Evolutionary conservation across 2,329 filamentous ascomycete genomes (phyloP).

Genomic region (Xylariaceae sp.): DNA sequence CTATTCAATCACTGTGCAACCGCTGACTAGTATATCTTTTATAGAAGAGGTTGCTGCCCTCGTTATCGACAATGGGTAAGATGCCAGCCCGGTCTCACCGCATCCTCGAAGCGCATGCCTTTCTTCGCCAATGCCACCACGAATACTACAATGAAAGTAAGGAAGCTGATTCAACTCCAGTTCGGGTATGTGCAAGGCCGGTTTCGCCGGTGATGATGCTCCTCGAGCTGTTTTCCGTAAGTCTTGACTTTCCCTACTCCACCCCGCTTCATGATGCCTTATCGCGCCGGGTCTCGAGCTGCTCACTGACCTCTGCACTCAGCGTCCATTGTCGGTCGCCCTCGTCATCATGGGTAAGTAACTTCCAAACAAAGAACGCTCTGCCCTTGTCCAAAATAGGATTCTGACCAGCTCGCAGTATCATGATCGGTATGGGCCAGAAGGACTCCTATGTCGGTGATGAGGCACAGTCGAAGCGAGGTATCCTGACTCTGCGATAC

Average conservation of each 20-base stretch:
- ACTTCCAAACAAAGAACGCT: background rate
- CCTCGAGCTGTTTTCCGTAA: constrained; percentile 99
- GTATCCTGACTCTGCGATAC: constrained; percentile 99
- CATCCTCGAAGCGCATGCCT: constrained; percentile 17
- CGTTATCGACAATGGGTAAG: constrained; percentile 99
- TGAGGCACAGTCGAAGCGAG: constrained; percentile 99
- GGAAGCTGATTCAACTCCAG: constrained; percentile 44
- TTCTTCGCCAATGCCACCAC: constrained; percentile 1
- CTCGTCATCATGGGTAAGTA: constrained; percentile 98
- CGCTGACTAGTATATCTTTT: constrained; percentile 41
- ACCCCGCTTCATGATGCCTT: constrained; percentile 31
- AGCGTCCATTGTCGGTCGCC: constrained; percentile 99
- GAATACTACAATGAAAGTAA: background rate
- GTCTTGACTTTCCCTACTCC: constrained; percentile 41
- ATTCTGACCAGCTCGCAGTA: constrained; percentile 52
- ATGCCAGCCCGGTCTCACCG: constrained; percentile 39
- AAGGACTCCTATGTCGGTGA: constrained; percentile 99
- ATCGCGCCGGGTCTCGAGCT: background rate
- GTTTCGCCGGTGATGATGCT: constrained; percentile 99
- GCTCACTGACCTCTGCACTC: constrained; percentile 32
- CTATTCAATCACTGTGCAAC: constrained; percentile 15
- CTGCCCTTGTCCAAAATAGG: background rate
- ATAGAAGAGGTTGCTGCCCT: constrained; percentile 99
- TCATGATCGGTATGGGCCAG: constrained; percentile 99
- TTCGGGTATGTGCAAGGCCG: constrained; percentile 99